A percentile compares a stretch with the other conserved stretches of the same genome.
phyloP scores from a whole-genome alignment of 305 asterid species.

The Ilex paraguariensis region DNA sequence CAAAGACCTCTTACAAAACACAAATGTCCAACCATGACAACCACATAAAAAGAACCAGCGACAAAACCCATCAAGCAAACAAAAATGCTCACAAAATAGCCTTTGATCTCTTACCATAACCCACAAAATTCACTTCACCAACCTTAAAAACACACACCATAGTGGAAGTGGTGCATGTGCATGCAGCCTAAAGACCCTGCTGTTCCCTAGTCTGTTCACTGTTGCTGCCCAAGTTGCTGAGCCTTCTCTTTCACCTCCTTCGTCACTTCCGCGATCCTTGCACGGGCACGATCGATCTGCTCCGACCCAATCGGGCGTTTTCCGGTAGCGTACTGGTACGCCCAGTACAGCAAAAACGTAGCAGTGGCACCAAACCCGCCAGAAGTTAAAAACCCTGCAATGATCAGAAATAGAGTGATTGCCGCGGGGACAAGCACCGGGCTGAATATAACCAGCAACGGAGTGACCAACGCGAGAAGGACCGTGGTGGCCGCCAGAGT shows the following conservation, averaged over 20 bases:
- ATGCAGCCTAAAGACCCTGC: constrained; percentile 2
- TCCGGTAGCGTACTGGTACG: constrained; percentile 72
- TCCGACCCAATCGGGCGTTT: constrained; percentile 80
- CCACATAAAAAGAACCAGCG: no score
- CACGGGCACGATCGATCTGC: constrained; percentile 62
- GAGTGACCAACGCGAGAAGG: constrained; percentile 70
- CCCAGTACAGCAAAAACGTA: constrained; percentile 82
- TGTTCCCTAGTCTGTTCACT: constrained; percentile 19
- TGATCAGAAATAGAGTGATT: constrained; percentile 42
- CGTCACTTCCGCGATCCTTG: constrained; percentile 54
- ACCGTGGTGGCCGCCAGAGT: constrained; percentile 76
- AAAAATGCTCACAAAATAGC: no score
- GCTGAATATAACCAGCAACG: constrained; percentile 73
- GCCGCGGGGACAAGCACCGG: constrained; percentile 87
- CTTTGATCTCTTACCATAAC: no score
- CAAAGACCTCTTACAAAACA: no score
- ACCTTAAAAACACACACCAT: no score
- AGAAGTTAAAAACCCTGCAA: constrained; percentile 57
- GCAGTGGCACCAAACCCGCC: constrained; percentile 76
- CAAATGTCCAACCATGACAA: no score
- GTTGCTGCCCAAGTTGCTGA: constrained; percentile 37
- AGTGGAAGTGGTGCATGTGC: no score
- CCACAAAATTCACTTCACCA: no score
- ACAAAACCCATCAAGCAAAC: no score
- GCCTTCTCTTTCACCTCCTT: constrained; percentile 59